Base-by-base conservation (phyloP, 345 rosid species). In the Iberis pinnata region DNA sequence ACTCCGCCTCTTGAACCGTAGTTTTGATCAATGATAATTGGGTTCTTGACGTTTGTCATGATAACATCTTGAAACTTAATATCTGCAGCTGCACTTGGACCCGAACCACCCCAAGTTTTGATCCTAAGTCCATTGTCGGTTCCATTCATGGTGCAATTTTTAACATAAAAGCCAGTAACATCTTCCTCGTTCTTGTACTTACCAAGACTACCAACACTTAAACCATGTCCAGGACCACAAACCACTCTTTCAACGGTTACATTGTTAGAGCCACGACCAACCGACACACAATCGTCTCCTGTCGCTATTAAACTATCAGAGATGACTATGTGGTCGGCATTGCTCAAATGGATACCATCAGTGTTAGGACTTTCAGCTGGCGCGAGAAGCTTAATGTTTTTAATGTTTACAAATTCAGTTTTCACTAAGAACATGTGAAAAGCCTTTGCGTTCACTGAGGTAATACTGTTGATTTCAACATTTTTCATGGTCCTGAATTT, bases 351-450 rank as follows among this genome's bases (percentile, higher is more conserved):
- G 46, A 67, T 60, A 39, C 72, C 72, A 26, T 67, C 72, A 5
- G 72, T 67, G 67, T 67, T 67, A 24, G 72, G 72, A 81, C 89
- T 82, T 0, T 72, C 59, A 0, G 11, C 80, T 0, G 88, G 90
- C 3, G 90, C 95, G 2, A 63, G 48, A 12, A 82, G 47, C 18
- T 53, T 76, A 26, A 82, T 52, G 53, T 63, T 52, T 24, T 37
- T 20, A 29, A 61, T 15, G 0, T 49, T 68, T 24, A 78, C 32
- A 37, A 60, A 49, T 2, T 14, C 12, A 16, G 69, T 56, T 18
- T 54, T 36, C 7, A 70, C 58, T 1, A 82, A 9, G 54, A 70
- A 69, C 46, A 75, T 57, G 58, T 86, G 95, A 65, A 78, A 82
- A 18, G 68, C 79, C 61, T 68, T 78, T 78, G 79, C 64, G 46